Evolutionary conservation across 2,329 filamentous ascomycete species (phyloP), one percentile per base, ranked within the genome.

Genomic region (Xylariaceae sp.): DNA sequence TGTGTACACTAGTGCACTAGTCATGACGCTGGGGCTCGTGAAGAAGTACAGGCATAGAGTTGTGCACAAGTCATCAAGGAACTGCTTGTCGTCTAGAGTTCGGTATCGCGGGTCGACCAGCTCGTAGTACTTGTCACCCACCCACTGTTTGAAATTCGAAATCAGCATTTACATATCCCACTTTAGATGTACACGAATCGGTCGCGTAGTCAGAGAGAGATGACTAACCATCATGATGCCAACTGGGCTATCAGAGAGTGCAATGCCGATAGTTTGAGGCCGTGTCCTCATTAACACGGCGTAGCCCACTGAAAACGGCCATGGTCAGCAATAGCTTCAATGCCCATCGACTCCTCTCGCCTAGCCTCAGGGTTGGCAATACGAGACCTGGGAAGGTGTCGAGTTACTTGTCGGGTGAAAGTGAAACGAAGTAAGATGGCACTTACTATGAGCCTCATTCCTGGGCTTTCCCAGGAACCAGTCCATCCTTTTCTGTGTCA

Each of bases 191-290:
- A n/a, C n/a, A n/a, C n/a, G n/a, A n/a, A n/a, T n/a, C n/a, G n/a
- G n/a, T n/a, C n/a, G n/a, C n/a, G n/a, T n/a, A n/a, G n/a, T n/a
- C n/a, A n/a, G n/a, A n/a, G n/a, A n/a, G n/a, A n/a, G n/a, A n/a
- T n/a, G n/a, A n/a, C n/a, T n/a, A n/a, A n/a, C n/a, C 31, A 60
- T 57, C 46, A 66, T 51, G 26, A 64, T 57, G 1, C 63, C 64
- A 3, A 67, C 46, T 0, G 62, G 64, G 31, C 59, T 63, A 37
- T 66, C 63, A 17, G 61, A 52, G 31, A 64, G 50, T 13, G 56
- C 59, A 21, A 61, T 53, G 2, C 61, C 60, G 14, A 67, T 58
- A 1, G 61, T 67, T 25, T 63, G 60, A 13, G 63, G 64, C 19
- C 59, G 45, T 9, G 59, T 64, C 7, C 60, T 49, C 60, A 62